A percentile compares a stretch with the other conserved stretches of the same genome.
These are phyloP conservation scores for Populus deltoides DNA, from an alignment of 345 rosid genomes.

Conservation along the genomic window DNA sequence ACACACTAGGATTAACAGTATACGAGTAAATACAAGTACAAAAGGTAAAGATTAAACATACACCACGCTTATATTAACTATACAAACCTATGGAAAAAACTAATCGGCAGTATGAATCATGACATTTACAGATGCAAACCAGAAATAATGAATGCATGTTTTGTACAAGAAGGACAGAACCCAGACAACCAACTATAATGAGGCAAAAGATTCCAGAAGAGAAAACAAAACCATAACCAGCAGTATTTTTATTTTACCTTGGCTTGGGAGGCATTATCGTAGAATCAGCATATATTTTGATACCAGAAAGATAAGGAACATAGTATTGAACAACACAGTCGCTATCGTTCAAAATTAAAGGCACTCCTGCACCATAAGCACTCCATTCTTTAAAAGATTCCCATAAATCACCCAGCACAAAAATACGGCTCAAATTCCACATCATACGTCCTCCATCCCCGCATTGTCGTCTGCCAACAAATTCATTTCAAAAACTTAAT, in stretches of 20 bases:
- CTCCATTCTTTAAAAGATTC: slow-evolving; percentile 46
- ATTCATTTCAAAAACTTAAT: neutral
- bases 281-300: slow-evolving; percentile 39
- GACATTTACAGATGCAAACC: neutral
- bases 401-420: slow-evolving; percentile 43
- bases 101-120: neutral
- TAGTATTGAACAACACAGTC: slow-evolving; percentile 47
- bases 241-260: neutral
- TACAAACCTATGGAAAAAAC: neutral
- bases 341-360: slow-evolving; percentile 33
- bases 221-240: neutral
- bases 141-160: neutral
- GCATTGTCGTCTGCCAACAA: slow-evolving; percentile 37
- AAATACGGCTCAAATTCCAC: slow-evolving; percentile 31
- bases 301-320: slow-evolving; percentile 45
- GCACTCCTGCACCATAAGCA: slow-evolving; percentile 49
- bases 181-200: neutral
- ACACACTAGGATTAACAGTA: neutral
- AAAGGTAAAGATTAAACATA: neutral
- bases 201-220: neutral
- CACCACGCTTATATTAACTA: neutral
- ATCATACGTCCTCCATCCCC: slow-evolving; percentile 38
- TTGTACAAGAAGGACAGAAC: neutral
- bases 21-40: neutral
- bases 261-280: neutral